These are phyloP conservation scores for Corchorus olitorius DNA, from an alignment of 345 rosid species.

Conservation along the genomic window DNA sequence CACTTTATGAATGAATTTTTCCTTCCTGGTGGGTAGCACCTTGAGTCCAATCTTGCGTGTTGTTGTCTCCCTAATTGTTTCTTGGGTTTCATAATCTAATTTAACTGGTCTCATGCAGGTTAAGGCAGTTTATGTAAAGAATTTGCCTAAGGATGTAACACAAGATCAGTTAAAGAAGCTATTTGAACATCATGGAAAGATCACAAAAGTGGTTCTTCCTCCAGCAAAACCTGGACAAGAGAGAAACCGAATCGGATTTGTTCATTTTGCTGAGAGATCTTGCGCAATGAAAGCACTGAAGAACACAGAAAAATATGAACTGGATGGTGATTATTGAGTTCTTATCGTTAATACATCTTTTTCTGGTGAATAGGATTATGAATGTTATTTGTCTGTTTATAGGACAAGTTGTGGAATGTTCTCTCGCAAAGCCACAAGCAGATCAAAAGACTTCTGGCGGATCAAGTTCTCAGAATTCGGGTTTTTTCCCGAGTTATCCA, in stretches of 20 bases:
- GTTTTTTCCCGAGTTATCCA: conserved; percentile 56
- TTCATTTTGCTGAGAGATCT: conserved; percentile 73
- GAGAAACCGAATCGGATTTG: conserved; percentile 63
- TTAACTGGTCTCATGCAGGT: conserved; percentile 43
- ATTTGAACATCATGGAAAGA: conserved; percentile 67
- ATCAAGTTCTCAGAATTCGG: conserved; percentile 42
- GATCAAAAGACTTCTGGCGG: conserved; percentile 59
- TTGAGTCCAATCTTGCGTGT: background rate
- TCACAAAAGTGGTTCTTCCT: conserved; percentile 65
- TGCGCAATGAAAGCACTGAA: conserved; percentile 64
- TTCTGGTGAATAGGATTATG: conserved; percentile 14
- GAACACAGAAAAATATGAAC: conserved; percentile 63
- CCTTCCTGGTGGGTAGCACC: conserved; percentile 3
- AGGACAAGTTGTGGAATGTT: conserved; percentile 77
- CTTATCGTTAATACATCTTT: background rate
- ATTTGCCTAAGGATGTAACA: conserved; percentile 57
- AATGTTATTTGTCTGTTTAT: conserved; percentile 14
- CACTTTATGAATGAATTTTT: background rate
- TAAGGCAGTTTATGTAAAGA: conserved; percentile 65
- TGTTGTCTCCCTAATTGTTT: background rate
- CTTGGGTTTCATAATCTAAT: conserved; percentile 16
- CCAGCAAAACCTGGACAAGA: conserved; percentile 66
- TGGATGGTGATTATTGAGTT: conserved; percentile 48
- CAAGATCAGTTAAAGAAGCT: conserved; percentile 63
- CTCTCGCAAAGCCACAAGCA: conserved; percentile 72